Conservation (phyloP, 768 basidiomycete species). For the Leccinum barrowsii region DNA sequence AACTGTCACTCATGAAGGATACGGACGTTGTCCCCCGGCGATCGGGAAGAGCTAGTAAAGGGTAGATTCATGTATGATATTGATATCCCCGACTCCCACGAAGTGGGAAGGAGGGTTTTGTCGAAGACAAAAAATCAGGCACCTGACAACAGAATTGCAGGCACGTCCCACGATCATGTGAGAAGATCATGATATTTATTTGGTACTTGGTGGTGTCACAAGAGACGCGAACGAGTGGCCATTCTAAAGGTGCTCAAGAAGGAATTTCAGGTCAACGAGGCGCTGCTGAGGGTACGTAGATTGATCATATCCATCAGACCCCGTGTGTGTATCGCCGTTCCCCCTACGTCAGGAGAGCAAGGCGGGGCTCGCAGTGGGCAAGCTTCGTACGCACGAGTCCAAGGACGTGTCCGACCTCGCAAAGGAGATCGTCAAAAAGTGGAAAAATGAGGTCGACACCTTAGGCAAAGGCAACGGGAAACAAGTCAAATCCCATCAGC, state of each 20-base stretch:
- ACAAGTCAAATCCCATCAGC: slow-evolving; percentile 10
- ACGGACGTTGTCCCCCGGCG: slow-evolving; percentile 48
- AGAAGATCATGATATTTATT: too few relatives aligned
- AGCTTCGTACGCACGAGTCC: slow-evolving; percentile 69
- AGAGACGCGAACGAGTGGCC: slow-evolving; percentile 44
- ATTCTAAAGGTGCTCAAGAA: slow-evolving; percentile 63
- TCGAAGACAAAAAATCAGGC: too few relatives aligned
- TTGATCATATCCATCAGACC: background rate
- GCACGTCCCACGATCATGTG: too few relatives aligned
- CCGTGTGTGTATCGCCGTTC: background rate
- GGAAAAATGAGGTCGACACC: slow-evolving; percentile 83
- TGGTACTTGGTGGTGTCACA: too few relatives aligned
- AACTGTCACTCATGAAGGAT: slow-evolving; percentile 64
- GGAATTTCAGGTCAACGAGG: slow-evolving; percentile 66
- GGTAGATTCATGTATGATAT: slow-evolving; percentile 8
- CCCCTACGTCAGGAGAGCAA: slow-evolving; percentile 70
- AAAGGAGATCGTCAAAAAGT: slow-evolving; percentile 88
- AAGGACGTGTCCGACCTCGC: slow-evolving; percentile 79
- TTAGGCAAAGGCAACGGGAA: slow-evolving; percentile 40
- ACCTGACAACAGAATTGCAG: too few relatives aligned
- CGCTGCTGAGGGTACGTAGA: slow-evolving; percentile 64
- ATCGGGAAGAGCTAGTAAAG: slow-evolving; percentile 26
- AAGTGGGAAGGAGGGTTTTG: too few relatives aligned
- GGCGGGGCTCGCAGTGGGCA: slow-evolving; percentile 88
- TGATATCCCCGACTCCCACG: too few relatives aligned